Base-by-base conservation (phyloP, 176 grass and related monocot species). In the Raddia guianensis region DNA sequence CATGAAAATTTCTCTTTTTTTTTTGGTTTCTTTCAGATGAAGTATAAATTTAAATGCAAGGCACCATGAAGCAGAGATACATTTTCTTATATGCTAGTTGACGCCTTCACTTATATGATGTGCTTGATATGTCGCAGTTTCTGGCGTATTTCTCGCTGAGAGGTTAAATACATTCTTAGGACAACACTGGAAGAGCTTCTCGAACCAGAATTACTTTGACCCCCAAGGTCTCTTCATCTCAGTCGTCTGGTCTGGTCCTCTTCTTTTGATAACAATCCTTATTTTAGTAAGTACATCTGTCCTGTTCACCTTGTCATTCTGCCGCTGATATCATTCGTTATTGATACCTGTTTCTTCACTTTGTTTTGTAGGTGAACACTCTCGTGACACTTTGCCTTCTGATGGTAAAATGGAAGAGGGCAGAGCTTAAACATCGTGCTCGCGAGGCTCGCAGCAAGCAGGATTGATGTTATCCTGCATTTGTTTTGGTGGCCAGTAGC, bases 161-260 rank as follows among this genome's bases (percentile, higher is more conserved):
- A 94, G 78, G 76, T 58, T 98, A 76, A 98, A 98, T 58, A 52
- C 72, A 15, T 91, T 94, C 66, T 68, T 92, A 47, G 89, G 83
- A n/a, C 64, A 85, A 79, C 81, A 89, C 75, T 98, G 95, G 95
- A 91, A 87, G 83, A 94, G 87, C 84, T 98, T 98, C 76, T 87
- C 92, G 46, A 87, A 80, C 69, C 95, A 98, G 79, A 98, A 97
- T 58, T 94, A 97, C 76, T 97, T 97, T 80, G 95, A 98, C 75
- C 87, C 86, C 35, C 87, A 92, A 77, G 88, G 95, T 40, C 82
- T 94, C 34, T 98, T 98, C 80, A 86, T 98, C 75, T 98, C 95
- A 50, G 92, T 92, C 0, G 19, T 98, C 68, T 94, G 95, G 95
- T 98, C 95, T 33, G 92, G 95, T 3, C 95, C 95, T 18, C 86